These are phyloP conservation scores for Sorghum bicolor DNA, from an alignment of 176 grass and related monocot genomes.

Conservation along the genomic window DNA sequence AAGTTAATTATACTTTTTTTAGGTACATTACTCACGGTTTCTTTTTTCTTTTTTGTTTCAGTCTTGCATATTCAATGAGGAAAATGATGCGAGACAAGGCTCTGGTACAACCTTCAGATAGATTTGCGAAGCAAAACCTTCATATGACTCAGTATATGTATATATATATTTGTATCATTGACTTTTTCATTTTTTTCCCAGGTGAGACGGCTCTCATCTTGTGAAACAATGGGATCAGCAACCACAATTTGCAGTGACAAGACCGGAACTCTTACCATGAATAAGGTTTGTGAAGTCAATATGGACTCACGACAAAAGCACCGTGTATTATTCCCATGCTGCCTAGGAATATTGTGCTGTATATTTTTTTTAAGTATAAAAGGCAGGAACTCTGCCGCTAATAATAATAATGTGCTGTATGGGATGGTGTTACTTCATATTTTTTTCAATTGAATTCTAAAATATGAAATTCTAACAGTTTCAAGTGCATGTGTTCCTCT, in stretches of 20 bases:
- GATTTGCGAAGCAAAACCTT: not conserved
- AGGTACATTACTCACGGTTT: slow-evolving; percentile 11
- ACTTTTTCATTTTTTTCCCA: slow-evolving; percentile 12
- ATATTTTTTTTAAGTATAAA: no score
- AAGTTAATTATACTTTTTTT: not conserved
- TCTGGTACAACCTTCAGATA: slow-evolving; percentile 48
- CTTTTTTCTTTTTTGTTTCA: slow-evolving; percentile 30
- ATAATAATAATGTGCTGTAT: not conserved
- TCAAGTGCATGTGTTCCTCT: slow-evolving; percentile 1
- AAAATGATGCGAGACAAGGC: slow-evolving; percentile 98
- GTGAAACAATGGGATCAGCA: slow-evolving; percentile 97
- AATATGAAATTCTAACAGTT: slow-evolving; percentile 6
- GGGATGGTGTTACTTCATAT: not conserved
- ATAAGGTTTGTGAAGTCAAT: slow-evolving; percentile 61
- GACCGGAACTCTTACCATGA: slow-evolving; percentile 92
- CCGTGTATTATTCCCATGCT: slow-evolving; percentile 1
- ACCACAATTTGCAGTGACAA: slow-evolving; percentile 98
- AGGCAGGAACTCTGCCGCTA: no score
- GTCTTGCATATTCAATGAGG: slow-evolving; percentile 93
- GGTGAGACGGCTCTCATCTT: slow-evolving; percentile 87
- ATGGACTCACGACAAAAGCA: not conserved
- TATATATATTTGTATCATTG: not conserved
- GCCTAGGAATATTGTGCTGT: no score
- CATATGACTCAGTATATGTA: slow-evolving; percentile 6
- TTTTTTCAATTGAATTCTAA: slow-evolving; percentile 30